These are phyloP conservation scores for Wickerhamiella azymoides DNA, from an alignment of 805 yeast genomes.

Conservation along the genomic window DNA sequence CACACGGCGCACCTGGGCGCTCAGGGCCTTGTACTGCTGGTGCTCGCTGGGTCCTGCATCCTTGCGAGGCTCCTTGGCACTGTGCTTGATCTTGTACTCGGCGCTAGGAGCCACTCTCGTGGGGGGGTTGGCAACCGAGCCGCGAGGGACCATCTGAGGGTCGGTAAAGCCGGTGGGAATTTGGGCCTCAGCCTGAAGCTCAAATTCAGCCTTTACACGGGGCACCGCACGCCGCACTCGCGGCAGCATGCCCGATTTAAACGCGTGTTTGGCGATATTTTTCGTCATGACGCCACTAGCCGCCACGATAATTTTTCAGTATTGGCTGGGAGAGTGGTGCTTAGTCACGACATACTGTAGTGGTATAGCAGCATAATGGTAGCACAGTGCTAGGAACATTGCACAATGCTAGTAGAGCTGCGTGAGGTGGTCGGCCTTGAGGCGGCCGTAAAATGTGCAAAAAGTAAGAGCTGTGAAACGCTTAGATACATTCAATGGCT, in stretches of 20 bases:
- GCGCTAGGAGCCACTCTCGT: slow-evolving; percentile 37
- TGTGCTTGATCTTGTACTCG: slow-evolving; percentile 40
- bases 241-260: slow-evolving; percentile 74
- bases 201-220: slow-evolving; percentile 31
- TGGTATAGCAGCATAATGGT: background rate
- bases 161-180: slow-evolving; percentile 61
- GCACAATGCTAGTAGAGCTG: no score
- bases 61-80: slow-evolving; percentile 35
- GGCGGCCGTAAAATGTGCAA: no score
- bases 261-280: slow-evolving; percentile 34
- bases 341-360: background rate
- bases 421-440: no score
- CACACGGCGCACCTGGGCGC: slow-evolving; percentile 55
- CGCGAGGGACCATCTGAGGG: slow-evolving; percentile 44
- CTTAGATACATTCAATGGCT: no score
- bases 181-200: slow-evolving; percentile 29
- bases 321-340: no score
- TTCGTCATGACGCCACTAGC: slow-evolving; percentile 30
- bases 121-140: slow-evolving; percentile 40
- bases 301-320: slow-evolving; percentile 7
- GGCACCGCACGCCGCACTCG: slow-evolving; percentile 58
- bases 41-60: slow-evolving; percentile 17
- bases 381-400: no score
- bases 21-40: slow-evolving; percentile 35
- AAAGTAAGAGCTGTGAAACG: no score